Percentiles rank a stretch among this genome's conserved stretches.
Conservation (phyloP, 1,139 yeast species). For the Taiozyma sp. region DNA sequence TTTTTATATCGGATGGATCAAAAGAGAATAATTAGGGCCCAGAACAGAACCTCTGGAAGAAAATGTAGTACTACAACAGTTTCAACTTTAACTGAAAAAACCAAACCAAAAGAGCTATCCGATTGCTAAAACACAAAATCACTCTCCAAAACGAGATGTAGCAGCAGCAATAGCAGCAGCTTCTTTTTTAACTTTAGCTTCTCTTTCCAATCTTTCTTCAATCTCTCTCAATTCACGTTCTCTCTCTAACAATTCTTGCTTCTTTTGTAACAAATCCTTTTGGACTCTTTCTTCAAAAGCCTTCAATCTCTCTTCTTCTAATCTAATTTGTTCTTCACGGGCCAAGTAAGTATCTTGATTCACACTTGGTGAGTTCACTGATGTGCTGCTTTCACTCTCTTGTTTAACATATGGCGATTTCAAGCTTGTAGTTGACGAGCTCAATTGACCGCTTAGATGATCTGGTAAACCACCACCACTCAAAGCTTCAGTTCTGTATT, state of each 20-base stretch:
- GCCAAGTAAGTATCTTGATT: slow-evolving; percentile 44
- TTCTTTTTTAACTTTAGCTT: slow-evolving; percentile 26
- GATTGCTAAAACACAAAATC: not conserved
- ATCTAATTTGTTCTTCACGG: slow-evolving; percentile 74
- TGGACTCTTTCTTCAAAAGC: slow-evolving; percentile 86
- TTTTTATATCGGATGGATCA: not conserved
- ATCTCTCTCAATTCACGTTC: slow-evolving; percentile 84
- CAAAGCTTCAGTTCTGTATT: slow-evolving; percentile 86
- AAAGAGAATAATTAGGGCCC: not conserved
- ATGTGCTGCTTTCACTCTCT: slow-evolving; percentile 21
- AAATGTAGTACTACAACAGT: not conserved
- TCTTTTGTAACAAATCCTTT: slow-evolving; percentile 77
- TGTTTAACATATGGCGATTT: slow-evolving; percentile 21
- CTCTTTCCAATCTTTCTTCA: slow-evolving; percentile 66
- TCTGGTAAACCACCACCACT: slow-evolving; percentile 39
- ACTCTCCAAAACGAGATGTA: not conserved
- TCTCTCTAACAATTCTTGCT: slow-evolving; percentile 79
- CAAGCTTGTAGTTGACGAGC: slow-evolving; percentile 12
- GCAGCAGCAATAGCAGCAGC: not conserved
- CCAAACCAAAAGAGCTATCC: not conserved
- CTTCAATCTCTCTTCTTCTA: slow-evolving; percentile 73
- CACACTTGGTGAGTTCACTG: slow-evolving; percentile 16
- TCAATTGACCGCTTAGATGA: slow-evolving; percentile 16
- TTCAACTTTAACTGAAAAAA: not conserved
- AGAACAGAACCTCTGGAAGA: not conserved